Base-by-base conservation (phyloP, 345 rosid genomes). In the Acer yangbiense region DNA sequence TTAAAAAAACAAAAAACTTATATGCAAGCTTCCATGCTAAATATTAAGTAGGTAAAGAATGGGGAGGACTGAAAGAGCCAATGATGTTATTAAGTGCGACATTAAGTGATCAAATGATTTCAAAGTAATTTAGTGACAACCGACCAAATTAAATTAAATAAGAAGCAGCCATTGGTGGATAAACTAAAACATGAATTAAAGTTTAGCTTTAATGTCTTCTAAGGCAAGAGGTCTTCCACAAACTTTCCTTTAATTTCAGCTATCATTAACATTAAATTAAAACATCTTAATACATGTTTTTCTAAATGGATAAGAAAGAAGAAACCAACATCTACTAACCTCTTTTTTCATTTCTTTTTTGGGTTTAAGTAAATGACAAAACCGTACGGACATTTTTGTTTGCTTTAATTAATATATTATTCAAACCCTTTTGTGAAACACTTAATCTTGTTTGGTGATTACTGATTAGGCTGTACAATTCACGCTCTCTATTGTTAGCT, bases 221-320 rank as follows among this genome's bases (percentile, higher is more conserved):
- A 83, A 77, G 76, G 69, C 76, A 80, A 75, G 76, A 69, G 65
- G 61, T 32, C 77, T 58, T 66, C 50, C 73, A 54, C 58, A 7
- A 25, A 21, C 23, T 72, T 72, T 66, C 58, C 73, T 78, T 43
- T 9, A 73, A 44, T 63, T 27, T 68, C 73, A 57, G 41, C 46
- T 65, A 81, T 77, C 14, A 74, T 44, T 25, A 77, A 74, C 16
- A 4, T 80, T 44, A 17, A 75, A 46, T 60, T 68, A 4, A 69
- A 54, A 35, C 27, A 25, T 17, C 6, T 35, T 21, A 35, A 7
- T 39, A 0, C 4, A n/a, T 7, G n/a, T 57, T 65, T 64, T 43
- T 64, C 12, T 25, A 16, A 48, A 74, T 60, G 69, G 75, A 27
- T 39, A 16, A 32, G 68, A 69, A 64, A 60, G 46, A 43, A 43